Base-by-base conservation (phyloP, 2,329 filamentous ascomycete species). In the Sporothrix humicola region DNA sequence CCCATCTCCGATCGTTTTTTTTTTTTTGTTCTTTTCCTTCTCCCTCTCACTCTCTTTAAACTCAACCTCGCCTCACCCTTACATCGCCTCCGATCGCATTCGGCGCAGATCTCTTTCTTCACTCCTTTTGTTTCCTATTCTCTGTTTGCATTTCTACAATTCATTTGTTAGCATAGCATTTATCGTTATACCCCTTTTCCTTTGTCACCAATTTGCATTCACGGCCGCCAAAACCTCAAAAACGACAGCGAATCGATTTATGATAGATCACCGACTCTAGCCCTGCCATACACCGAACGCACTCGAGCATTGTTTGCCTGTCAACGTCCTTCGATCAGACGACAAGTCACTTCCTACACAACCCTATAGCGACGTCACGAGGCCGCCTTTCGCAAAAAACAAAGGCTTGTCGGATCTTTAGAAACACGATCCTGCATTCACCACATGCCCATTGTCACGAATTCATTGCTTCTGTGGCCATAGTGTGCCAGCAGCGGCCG, bases 81-180 rank as follows among this genome's bases (percentile, higher is more conserved):
- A 17, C 63, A 13, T 26, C 23, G 26, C 13, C 31, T 26, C 31
- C 31, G 2, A 10, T 26, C 31, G 48, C 13, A n/a, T 68, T 52
- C 65, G 56, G 17, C 15, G 50, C 66, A 26, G 50, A 44, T 69
- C 54, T 59, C 37, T 31, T 37, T 31, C 37, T 7, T 37, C 31
- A 37, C 31, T 37, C 63, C 20, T 44, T 69, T 10, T 15, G 12
- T 52, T 56, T 42, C 46, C 9, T 69, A 42, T 50, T 26, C 7
- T n/a, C 15, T 69, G 23, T 56, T 20, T 70, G 50, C 68, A 70
- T 70, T 56, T 70, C n/a, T 56, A 56, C 66, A 56, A 26, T 26
- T 48, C 52, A 70, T 69, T 37, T 69, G 23, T 54, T 69, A 69
- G 66, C 66, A 69, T 20, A 42, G 66, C 48, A 42, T 42, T 69